Conservation (phyloP, 1,139 yeast genomes). For the Torulaspora pretoriensis region DNA sequence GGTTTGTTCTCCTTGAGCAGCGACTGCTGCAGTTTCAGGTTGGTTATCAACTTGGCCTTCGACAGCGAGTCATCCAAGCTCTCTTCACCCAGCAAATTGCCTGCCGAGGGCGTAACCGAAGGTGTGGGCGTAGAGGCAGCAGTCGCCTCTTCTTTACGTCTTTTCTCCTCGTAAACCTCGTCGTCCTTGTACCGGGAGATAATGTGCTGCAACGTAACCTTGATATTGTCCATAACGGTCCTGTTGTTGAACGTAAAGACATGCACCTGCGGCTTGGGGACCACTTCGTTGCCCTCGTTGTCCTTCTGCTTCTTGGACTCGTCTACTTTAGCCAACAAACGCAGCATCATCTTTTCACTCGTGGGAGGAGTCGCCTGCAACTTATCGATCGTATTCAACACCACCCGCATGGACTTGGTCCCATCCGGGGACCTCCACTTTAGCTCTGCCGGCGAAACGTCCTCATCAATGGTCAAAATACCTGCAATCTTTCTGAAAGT, state of each 20-base stretch:
- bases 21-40: conserved; percentile 74
- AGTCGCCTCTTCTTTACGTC: conserved; percentile 24
- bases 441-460: conserved; percentile 57
- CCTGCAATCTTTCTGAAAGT: conserved; percentile 64
- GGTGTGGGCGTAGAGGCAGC: conserved; percentile 36
- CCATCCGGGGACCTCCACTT: conserved; percentile 71
- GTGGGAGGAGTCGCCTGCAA: conserved; percentile 73
- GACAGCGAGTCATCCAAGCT: conserved; percentile 44
- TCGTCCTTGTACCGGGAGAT: conserved; percentile 64
- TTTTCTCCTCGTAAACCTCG: conserved; percentile 35
- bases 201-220: conserved; percentile 63
- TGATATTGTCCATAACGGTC: conserved; percentile 70
- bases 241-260: conserved; percentile 64
- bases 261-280: conserved; percentile 43
- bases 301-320: conserved; percentile 31
- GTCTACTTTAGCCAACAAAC: conserved; percentile 46
- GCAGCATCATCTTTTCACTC: conserved; percentile 64
- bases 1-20: conserved; percentile 64
- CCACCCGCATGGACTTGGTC: conserved; percentile 43
- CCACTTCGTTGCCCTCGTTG: conserved; percentile 38
- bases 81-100: conserved; percentile 39
- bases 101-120: conserved; percentile 16
- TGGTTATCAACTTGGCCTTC: conserved; percentile 51
- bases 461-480: conserved; percentile 61
- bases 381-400: conserved; percentile 52